Conservation (phyloP, 371 early-diverging fungal genomes). For the Mortierella sp. region DNA sequence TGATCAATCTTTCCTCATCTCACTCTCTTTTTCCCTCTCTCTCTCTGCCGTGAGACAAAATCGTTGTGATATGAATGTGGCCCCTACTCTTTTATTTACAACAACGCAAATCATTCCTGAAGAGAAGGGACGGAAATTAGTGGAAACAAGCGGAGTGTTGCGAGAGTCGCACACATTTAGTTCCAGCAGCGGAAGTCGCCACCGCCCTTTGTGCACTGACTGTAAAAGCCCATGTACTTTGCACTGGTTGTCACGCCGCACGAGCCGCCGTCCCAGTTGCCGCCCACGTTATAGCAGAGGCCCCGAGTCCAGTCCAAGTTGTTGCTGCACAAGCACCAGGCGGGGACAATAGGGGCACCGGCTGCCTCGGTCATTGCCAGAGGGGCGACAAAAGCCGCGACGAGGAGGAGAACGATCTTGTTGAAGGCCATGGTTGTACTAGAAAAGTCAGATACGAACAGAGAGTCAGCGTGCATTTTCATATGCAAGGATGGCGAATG, state of each 20-base stretch:
- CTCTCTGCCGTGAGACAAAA: not conserved
- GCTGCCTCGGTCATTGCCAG: constrained; percentile 1
- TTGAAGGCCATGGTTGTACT: constrained; percentile 13
- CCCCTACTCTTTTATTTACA: not conserved
- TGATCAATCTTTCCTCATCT: not conserved
- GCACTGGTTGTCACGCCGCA: not conserved
- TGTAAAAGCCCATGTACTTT: not conserved
- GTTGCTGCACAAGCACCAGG: not conserved
- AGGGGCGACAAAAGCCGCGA: not conserved
- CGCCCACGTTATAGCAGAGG: not conserved
- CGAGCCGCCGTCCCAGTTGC: constrained; percentile 3
- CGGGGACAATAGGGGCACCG: not conserved
- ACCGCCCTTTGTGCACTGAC: not conserved
- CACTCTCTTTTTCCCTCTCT: not conserved
- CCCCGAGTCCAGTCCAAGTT: not conserved
- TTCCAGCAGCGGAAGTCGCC: not conserved
- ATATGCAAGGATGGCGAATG: not conserved
- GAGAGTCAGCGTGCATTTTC: not conserved
- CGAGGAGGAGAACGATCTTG: constrained; percentile 11
- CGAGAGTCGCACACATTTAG: not conserved
- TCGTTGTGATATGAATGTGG: not conserved
- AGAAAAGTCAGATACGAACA: not conserved
- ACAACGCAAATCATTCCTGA: not conserved
- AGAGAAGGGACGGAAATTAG: not conserved
- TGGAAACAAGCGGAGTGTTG: not conserved